Evolutionary conservation across 257 asterid genomes (phyloP).

Genomic region (Parsonsia alboflavescens): DNA sequence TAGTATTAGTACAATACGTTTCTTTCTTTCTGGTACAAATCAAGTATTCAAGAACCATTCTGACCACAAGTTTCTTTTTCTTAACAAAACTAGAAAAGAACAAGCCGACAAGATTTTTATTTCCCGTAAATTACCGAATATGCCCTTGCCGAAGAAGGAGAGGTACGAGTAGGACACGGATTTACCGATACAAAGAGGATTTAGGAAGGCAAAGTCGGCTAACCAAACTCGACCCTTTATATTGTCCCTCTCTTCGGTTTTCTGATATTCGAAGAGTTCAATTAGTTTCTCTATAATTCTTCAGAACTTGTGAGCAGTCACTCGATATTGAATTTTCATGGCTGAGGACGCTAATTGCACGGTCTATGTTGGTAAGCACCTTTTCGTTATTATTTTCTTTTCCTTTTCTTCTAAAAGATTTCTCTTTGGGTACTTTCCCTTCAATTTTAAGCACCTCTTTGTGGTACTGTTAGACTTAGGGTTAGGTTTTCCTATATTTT

Average conservation of each 20-base stretch:
- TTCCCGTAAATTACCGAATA: no score
- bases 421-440: background rate
- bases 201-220: background rate
- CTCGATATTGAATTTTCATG: constrained; percentile 25
- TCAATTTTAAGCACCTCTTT: background rate
- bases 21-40: no score
- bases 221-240: background rate
- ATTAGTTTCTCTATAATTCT: background rate
- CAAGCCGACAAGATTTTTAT: no score
- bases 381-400: background rate
- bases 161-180: no score
- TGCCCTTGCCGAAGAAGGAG: no score
- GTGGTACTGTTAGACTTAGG: background rate
- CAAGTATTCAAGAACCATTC: no score
- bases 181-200: no score
- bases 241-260: no score
- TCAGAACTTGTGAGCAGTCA: background rate
- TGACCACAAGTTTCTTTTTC: no score
- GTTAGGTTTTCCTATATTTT: background rate
- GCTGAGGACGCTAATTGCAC: constrained; percentile 47
- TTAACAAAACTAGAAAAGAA: no score
- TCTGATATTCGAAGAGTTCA: background rate
- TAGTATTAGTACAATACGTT: no score
- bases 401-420: background rate
- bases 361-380: constrained; percentile 55